These are phyloP conservation scores for Yarrowia sp. DNA, from an alignment of 805 yeast genomes.

Conservation along the genomic window DNA sequence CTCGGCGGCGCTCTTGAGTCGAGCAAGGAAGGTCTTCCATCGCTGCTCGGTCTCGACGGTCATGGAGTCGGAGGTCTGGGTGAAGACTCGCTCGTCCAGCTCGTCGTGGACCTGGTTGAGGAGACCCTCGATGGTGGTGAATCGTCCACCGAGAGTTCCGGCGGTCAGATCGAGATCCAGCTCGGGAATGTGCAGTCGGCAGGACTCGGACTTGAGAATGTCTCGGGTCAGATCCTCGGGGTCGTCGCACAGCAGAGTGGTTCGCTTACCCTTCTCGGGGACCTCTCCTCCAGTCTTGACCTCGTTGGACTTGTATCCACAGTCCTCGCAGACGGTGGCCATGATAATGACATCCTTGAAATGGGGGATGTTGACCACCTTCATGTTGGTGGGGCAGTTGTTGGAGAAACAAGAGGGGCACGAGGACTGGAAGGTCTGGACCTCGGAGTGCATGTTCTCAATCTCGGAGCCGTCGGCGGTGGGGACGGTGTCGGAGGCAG, in stretches of 20 bases:
- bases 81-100: slow-evolving; percentile 76
- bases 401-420: slow-evolving; percentile 80
- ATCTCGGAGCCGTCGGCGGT: slow-evolving; percentile 64
- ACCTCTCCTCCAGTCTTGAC: slow-evolving; percentile 98
- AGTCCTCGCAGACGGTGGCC: slow-evolving; percentile 88
- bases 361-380: slow-evolving; percentile 93
- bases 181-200: slow-evolving; percentile 84
- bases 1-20: slow-evolving; percentile 70
- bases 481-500: slow-evolving; percentile 34
- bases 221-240: slow-evolving; percentile 93
- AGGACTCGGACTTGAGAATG: slow-evolving; percentile 89
- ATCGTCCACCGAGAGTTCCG: slow-evolving; percentile 97
- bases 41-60: slow-evolving; percentile 68
- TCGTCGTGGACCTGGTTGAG: slow-evolving; percentile 87
- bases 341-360: slow-evolving; percentile 95
- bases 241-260: slow-evolving; percentile 74
- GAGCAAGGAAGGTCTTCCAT: slow-evolving; percentile 78
- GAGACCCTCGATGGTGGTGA: slow-evolving; percentile 94
- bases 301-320: slow-evolving; percentile 96
- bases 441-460: slow-evolving; percentile 83
- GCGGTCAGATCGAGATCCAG: slow-evolving; percentile 85
- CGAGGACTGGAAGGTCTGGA: slow-evolving; percentile 86
- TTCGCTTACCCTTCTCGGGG: slow-evolving; percentile 77
- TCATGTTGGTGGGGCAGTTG: slow-evolving; percentile 91
- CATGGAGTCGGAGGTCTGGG: slow-evolving; percentile 90